Evolutionary conservation across 768 basidiomycete species (phyloP), one percentile per base, ranked within the genome.

Genomic region (Mycena floridula): DNA sequence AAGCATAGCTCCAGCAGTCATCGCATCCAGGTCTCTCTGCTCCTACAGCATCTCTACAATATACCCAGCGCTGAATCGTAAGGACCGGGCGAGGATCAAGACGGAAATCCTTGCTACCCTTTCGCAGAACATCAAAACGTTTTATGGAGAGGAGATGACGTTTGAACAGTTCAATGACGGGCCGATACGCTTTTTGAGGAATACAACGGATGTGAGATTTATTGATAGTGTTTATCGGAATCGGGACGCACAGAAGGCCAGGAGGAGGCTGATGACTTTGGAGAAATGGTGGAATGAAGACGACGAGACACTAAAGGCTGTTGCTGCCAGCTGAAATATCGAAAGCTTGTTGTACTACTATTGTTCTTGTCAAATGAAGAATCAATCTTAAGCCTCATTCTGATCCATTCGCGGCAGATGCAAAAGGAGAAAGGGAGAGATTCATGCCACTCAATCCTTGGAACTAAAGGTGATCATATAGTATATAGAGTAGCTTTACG

Each of bases 201-300:
- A 43, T 42, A 43, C 48, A 2, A 18, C 24, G 40, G 48, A 52
- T 32, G 51, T 52, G 39, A 47, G 51, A 6, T 40, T 46, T 11
- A 47, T 50, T n/a, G 48, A 52, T 21, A 50, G 48, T 15, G 51
- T 52, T 5, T 52, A 52, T 23, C 51, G 51, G n/a, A 52, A 45
- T 42, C 18, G 51, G 36, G 51, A 52, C 27, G 27, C 25, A 37
- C 43, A 18, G 41, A 45, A 25, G 16, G 26, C 15, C 21, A 27
- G 15, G 43, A 46, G 36, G 30, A 38, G 35, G 35, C 30, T 5
- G 36, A 24, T 25, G 25, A 30, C 15, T 15, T 21, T 42, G 15
- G 24, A 42, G 12, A 42, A 42, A 26, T 25, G 27, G 41, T 42
- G 41, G 41, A 21, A 42, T 16, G 41, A 42, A 25, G 41, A 24